Evolutionary conservation across 1,284 basidiomycete species (phyloP), one percentile per base, ranked within the genome.

Genomic region (Microbotryum lychnidis-dioicae): DNA sequence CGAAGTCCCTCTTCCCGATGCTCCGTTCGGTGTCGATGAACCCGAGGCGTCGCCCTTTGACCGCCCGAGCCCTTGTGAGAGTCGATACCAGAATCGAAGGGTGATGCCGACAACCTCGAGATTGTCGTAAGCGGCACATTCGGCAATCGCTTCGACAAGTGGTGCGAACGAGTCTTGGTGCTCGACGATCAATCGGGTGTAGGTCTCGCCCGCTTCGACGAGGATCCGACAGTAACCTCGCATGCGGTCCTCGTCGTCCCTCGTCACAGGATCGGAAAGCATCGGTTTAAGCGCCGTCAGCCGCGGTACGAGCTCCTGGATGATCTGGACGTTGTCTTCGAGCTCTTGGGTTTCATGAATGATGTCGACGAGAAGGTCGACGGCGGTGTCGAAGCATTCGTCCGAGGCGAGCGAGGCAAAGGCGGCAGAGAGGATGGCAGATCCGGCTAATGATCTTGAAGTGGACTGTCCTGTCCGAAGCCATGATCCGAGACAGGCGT

Each of bases 281-380:
- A 81, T 79, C 1, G 84, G 80, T 61, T 82, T 84, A 48, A 97
- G 76, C 2, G 81, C 82, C 59, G 93, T 86, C 49, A 97, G 80
- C 23, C 83, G 81, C 0, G 91, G 89, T 0, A 98, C 84, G 58
- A 99, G 86, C 62, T 85, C 79, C 73, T 96, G 82, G 69, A 98
- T 92, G 66, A 89, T 84, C 18, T 82, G 77, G 84, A 93, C 88
- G 73, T 93, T 94, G 54, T 98, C 94, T 66, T 96, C 86, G 29
- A 97, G 82, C 76, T 99, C 96, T 76, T 97, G 94, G 0, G 96
- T 98, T 75, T 99, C 96, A 76, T 97, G 92, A 63, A 98, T 93
- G 68, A 97, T 78, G 73, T 97, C 92, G 76, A 91, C 94, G 58
- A 97, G 81, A 50, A 90, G 86, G 69, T 97, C 89, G 48, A 94